Conservation (phyloP, 2,329 filamentous ascomycete genomes). For the Talaromyces amestolkiae region DNA sequence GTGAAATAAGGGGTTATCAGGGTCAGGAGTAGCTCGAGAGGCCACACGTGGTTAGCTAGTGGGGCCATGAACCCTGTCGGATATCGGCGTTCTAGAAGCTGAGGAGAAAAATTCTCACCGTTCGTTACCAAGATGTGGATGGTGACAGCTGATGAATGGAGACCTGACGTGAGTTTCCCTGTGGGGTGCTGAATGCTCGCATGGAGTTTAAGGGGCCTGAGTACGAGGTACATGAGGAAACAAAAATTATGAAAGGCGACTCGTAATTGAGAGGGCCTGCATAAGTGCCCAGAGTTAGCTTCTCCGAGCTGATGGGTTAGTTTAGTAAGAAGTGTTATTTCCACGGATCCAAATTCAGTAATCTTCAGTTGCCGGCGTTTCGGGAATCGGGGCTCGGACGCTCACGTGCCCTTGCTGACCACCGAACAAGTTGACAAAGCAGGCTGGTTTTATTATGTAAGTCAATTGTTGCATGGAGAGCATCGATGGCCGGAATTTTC, state of each 20-base stretch:
- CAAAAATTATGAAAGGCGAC: not conserved
- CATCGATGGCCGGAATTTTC: not conserved
- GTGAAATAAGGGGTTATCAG: not conserved
- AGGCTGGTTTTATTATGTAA: not conserved
- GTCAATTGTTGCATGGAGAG: not conserved
- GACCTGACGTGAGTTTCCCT: not conserved
- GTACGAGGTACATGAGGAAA: not conserved
- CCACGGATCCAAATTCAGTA: not conserved
- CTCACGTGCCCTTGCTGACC: not conserved
- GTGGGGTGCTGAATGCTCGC: not conserved
- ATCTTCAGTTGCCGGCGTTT: not conserved
- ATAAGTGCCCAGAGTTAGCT: not conserved
- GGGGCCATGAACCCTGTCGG: not conserved
- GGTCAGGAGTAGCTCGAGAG: not conserved
- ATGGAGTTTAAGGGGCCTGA: not conserved
- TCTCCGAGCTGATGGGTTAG: not conserved
- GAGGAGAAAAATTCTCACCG: not conserved
- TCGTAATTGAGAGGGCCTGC: not conserved
- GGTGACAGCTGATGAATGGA: not conserved
- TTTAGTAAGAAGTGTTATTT: not conserved
- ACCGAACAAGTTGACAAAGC: not conserved
- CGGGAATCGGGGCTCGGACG: not conserved
- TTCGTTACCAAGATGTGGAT: not conserved
- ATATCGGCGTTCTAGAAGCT: not conserved
- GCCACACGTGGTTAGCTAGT: not conserved